Conservation (phyloP, 2,329 filamentous ascomycete genomes). For the Talaromyces sp. region DNA sequence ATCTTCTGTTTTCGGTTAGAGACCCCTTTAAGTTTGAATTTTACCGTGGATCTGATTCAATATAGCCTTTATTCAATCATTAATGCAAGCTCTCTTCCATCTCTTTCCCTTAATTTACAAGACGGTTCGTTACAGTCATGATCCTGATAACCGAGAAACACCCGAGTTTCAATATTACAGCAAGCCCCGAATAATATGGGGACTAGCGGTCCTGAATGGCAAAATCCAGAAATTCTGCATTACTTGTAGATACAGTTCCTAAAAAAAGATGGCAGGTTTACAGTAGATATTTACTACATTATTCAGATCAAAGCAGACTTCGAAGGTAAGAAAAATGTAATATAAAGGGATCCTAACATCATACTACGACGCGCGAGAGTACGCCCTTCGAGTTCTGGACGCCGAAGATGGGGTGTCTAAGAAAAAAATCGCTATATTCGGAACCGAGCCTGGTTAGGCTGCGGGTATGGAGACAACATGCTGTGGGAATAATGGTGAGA, state of each 20-base stretch:
- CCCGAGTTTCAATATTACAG: neutral
- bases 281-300: too few relatives aligned
- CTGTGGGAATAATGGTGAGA: too few relatives aligned
- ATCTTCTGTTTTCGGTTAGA: neutral
- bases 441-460: neutral
- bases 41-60: neutral
- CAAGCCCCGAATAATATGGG: neutral
- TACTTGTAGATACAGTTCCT: neutral
- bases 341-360: too few relatives aligned
- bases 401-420: neutral
- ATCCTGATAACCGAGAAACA: neutral
- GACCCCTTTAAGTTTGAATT: neutral
- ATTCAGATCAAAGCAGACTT: too few relatives aligned
- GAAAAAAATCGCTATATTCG: neutral
- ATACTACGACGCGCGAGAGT: too few relatives aligned
- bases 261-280: too few relatives aligned
- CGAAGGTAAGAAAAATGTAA: too few relatives aligned
- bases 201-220: neutral
- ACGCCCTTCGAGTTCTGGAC: too few relatives aligned
- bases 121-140: neutral
- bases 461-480: too few relatives aligned
- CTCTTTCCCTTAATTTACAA: neutral
- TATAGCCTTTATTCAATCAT: neutral
- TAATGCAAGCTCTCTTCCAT: neutral
- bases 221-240: neutral